Evolutionary conservation across 768 basidiomycete species (phyloP).

Genomic region (Gymnopilus dilepis): DNA sequence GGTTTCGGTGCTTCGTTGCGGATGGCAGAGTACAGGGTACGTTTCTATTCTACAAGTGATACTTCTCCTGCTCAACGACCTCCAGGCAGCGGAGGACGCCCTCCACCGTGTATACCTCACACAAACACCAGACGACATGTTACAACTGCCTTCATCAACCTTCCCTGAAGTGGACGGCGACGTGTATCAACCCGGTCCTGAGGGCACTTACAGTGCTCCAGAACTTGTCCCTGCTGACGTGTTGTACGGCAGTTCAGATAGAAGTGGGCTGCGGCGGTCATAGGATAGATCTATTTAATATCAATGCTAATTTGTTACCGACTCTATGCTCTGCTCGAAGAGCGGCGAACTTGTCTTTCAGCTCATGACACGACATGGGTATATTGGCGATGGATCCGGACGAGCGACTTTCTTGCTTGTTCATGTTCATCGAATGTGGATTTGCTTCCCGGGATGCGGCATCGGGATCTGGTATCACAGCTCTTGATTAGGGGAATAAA

Average conservation of each 20-base stretch:
- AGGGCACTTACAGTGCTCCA: constrained; percentile 56
- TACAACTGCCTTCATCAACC: constrained; percentile 77
- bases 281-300: constrained; percentile 12
- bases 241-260: constrained; percentile 71
- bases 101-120: constrained; percentile 85
- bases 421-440: no score
- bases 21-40: constrained; percentile 94
- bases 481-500: neutral
- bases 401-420: no score
- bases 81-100: constrained; percentile 85
- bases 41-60: constrained; percentile 28
- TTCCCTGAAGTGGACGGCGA: constrained; percentile 63
- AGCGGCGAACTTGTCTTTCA: no score
- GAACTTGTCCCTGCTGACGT: constrained; percentile 67
- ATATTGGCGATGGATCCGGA: no score
- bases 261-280: constrained; percentile 33
- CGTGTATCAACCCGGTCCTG: constrained; percentile 52
- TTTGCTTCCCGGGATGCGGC: neutral
- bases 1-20: constrained; percentile 91
- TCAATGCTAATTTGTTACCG: constrained; percentile 6
- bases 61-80: constrained; percentile 8
- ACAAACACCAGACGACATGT: constrained; percentile 66
- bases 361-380: no score
- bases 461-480: neutral
- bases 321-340: neutral